Conservation (phyloP, 2,329 filamentous ascomycete species). For the Phaeosphaeriaceae sp. region DNA sequence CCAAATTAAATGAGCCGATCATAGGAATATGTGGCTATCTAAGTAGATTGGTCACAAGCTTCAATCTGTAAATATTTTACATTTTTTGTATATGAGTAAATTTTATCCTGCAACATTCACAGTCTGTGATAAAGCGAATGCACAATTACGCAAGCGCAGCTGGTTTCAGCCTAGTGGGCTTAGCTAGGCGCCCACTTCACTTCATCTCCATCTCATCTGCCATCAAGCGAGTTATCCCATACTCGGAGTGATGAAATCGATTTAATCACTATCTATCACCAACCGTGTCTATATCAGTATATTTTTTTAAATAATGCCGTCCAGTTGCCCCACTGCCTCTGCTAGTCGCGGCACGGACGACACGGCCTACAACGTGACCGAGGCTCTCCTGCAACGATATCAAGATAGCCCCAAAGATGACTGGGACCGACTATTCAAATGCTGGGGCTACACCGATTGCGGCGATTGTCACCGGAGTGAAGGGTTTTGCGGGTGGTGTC, state of each 20-base stretch:
- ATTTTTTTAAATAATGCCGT: constrained; percentile 10
- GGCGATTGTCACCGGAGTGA: constrained; percentile 46
- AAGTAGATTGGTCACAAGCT: constrained; percentile 1
- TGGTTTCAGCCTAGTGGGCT: background rate
- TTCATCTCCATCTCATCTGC: background rate
- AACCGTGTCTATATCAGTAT: constrained; percentile 2
- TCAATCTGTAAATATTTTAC: constrained; percentile 23
- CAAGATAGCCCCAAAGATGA: constrained; percentile 39
- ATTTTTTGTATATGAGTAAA: constrained; percentile 7
- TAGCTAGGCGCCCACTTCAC: background rate
- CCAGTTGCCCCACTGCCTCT: constrained; percentile 19
- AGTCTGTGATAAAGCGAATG: background rate
- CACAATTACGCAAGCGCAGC: no score
- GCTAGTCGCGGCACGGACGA: constrained; percentile 3
- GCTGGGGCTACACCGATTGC: constrained; percentile 45
- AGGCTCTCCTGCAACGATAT: constrained; percentile 32
- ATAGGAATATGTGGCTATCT: background rate
- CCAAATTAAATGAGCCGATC: background rate
- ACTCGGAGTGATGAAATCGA: background rate
- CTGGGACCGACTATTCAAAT: constrained; percentile 36
- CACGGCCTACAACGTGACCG: constrained; percentile 26
- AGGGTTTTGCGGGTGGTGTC: constrained; percentile 54
- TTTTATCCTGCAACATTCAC: background rate
- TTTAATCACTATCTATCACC: background rate
- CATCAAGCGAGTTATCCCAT: background rate